phyloP scores from a whole-genome alignment of 495 filamentous ascomycete species.

The Pseudoneurospora amorphoporcata region DNA sequence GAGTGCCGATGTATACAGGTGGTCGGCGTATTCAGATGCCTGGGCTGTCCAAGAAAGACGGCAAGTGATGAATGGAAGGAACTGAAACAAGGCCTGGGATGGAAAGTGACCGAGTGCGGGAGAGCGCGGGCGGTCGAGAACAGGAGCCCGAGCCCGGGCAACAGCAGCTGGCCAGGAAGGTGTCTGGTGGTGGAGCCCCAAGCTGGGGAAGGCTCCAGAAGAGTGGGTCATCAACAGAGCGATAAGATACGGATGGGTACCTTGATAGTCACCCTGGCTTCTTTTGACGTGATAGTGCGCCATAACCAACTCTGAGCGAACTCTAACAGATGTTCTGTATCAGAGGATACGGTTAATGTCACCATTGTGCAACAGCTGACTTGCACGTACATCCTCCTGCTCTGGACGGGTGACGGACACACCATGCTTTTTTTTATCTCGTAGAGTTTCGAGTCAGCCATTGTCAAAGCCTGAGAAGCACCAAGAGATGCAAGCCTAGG shows the following conservation, averaged over 20 bases:
- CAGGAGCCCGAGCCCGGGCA: not conserved
- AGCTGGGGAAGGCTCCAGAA: not conserved
- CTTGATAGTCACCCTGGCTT: not conserved
- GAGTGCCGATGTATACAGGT: not conserved
- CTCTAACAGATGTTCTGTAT: not conserved
- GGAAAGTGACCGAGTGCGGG: not conserved
- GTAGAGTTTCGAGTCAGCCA: not conserved
- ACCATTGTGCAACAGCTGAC: not conserved
- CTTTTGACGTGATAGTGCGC: not conserved
- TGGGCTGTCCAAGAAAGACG: not conserved
- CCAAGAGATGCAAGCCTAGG: not conserved
- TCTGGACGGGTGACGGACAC: not conserved
- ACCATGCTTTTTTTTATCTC: not conserved
- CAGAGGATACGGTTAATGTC: not conserved
- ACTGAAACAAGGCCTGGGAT: not conserved
- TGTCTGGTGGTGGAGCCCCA: not conserved
- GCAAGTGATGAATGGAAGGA: not conserved
- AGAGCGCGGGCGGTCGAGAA: not conserved
- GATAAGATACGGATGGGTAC: not conserved
- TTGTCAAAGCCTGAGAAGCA: not conserved
- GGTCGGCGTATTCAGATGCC: not conserved
- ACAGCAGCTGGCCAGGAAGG: not conserved
- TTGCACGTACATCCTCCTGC: not conserved
- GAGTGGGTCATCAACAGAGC: not conserved
- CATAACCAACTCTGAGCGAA: not conserved